Percentiles rank a stretch among this genome's conserved stretches.
These are phyloP conservation scores for Trichomonascus vanleenenianus DNA, from an alignment of 805 yeast species.

Conservation along the genomic window DNA sequence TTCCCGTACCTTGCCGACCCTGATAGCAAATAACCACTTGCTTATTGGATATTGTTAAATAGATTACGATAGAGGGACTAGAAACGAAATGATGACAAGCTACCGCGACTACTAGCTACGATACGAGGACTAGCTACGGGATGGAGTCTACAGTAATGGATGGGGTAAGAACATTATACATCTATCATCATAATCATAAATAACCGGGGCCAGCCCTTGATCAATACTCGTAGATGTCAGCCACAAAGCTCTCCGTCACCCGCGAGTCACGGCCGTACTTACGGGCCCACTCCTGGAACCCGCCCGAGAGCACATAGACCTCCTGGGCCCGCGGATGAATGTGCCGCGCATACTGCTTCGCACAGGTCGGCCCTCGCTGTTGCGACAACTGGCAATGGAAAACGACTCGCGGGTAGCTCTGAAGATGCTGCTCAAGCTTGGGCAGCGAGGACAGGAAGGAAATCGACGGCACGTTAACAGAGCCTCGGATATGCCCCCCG, in stretches of 20 bases:
- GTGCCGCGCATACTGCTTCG: slow-evolving; percentile 50
- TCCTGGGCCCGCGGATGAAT: slow-evolving; percentile 32
- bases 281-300: slow-evolving; percentile 79
- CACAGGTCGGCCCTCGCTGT: slow-evolving; percentile 85
- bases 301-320: slow-evolving; percentile 73
- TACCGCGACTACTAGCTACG: too few relatives aligned
- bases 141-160: too few relatives aligned
- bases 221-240: slow-evolving; percentile 9
- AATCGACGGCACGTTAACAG: slow-evolving; percentile 49
- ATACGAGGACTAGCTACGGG: too few relatives aligned
- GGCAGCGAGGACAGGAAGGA: slow-evolving; percentile 35
- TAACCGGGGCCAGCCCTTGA: too few relatives aligned
- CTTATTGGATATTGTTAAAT: too few relatives aligned
- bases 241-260: slow-evolving; percentile 17
- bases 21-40: too few relatives aligned
- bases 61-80: too few relatives aligned
- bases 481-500: slow-evolving; percentile 65
- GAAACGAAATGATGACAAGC: too few relatives aligned
- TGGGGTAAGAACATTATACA: too few relatives aligned
- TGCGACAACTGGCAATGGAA: slow-evolving; percentile 92
- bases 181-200: too few relatives aligned
- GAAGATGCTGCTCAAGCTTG: slow-evolving; percentile 32
- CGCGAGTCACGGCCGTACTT: slow-evolving; percentile 45
- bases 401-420: slow-evolving; percentile 45
- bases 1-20: too few relatives aligned